Base-by-base conservation (phyloP, 345 rosid genomes). In the Microthlaspi erraticum region DNA sequence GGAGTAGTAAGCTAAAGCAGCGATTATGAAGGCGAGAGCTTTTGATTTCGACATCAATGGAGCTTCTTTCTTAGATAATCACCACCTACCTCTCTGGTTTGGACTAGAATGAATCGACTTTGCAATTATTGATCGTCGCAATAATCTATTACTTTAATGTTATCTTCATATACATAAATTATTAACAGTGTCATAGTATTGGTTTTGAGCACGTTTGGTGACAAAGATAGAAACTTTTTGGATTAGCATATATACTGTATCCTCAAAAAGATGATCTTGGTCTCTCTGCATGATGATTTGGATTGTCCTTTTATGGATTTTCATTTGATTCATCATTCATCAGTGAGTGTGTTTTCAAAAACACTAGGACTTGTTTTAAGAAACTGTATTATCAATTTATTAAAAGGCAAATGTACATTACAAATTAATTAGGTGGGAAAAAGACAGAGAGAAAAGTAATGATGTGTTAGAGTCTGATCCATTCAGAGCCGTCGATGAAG, bases 401-500 rank as follows among this genome's bases (percentile, higher is more conserved):
- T 17, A 9, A 3, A 32, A 32, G 58, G 46, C 34, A 37, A 60
- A 74, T 75, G 7, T 68, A 75, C 73, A 75, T 60, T 12, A 75
- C 29, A 26, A 26, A 26, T 52, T 36, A 51, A 53, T 33, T 41
- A 20, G 39, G 32, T 6, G 7, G 5, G 20, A 9, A 5, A 5
- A 59, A 52, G 4, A 44, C 8, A 10, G 63, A 13, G 10, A 26
- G 18, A 7, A 13, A 1, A 32, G 18, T 26, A 20, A 39, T 14
- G 60, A 39, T 14, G 60, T 3, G 69, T 82, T 77, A 87, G 50
- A 80, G 60, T 63, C 60, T 77, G 80, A 93, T 81, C 98, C 98
- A 93, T 78, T 93, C 94, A 39, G 88, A 87, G 7, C 97, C 98
- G 71, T 91, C 98, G 64, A 93, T 84, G 73, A 80, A 91, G 84